Conservation (phyloP, 2,329 filamentous ascomycete species). For the Penicillium brevicompactum region DNA sequence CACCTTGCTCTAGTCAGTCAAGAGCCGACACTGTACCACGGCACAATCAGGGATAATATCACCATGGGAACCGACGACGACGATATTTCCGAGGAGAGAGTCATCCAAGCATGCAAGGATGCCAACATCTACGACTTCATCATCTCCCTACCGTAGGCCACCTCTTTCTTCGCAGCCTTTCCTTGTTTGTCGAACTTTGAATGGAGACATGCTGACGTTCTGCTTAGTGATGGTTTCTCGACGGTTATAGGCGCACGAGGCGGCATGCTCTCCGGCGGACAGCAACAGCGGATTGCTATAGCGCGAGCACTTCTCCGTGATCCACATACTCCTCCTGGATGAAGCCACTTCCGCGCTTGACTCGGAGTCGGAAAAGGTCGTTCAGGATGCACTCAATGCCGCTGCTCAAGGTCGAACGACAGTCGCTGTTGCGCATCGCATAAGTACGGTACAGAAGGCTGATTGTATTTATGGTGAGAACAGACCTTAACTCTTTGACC, state of each 20-base stretch:
- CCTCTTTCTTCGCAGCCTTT: no score
- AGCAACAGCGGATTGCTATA: constrained; percentile 93
- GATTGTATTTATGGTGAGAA: not conserved
- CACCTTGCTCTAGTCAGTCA: constrained; percentile 87
- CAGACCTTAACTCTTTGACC: no score
- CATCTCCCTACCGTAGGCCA: no score
- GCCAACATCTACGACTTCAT: no score
- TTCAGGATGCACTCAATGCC: not conserved
- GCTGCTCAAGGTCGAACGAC: not conserved
- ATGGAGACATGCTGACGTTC: no score
- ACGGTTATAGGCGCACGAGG: constrained; percentile 47
- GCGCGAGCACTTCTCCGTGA: constrained; percentile 85
- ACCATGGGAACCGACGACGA: no score
- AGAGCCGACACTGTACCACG: constrained; percentile 55
- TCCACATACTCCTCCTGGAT: constrained; percentile 81
- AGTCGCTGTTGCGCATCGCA: constrained; percentile 79
- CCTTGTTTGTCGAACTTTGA: no score
- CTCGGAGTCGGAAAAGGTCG: not conserved
- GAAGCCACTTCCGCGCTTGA: constrained; percentile 62
- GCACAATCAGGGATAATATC: no score
- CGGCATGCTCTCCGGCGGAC: constrained; percentile 71
- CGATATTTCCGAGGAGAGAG: constrained; percentile 63
- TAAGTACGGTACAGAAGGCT: constrained; percentile 46
- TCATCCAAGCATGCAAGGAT: constrained; percentile 45
- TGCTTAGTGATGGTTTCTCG: constrained; percentile 74